phyloP scores from a whole-genome alignment of 352 stramenopile species.

The Globisporangium carolinianum region DNA sequence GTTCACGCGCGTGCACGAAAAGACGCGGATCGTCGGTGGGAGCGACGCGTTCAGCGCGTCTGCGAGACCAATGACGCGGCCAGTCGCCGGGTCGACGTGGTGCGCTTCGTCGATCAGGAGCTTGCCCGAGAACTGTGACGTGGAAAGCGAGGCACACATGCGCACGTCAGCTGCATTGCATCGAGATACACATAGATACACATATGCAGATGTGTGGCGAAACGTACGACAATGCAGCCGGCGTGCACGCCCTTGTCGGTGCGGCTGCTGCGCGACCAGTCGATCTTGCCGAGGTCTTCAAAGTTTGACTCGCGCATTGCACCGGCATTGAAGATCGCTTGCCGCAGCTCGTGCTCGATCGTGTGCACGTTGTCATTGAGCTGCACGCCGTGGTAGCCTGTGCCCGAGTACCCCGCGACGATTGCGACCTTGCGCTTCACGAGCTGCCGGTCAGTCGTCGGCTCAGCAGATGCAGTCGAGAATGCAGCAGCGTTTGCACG shows the following conservation, averaged over 20 bases:
- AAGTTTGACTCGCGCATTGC: slow-evolving; percentile 88
- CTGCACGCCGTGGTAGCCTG: slow-evolving; percentile 71
- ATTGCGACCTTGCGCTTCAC: slow-evolving; percentile 88
- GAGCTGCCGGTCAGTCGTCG: slow-evolving; percentile 19
- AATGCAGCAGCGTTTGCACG: background rate
- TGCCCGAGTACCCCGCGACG: slow-evolving; percentile 79
- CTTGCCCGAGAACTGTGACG: slow-evolving; percentile 76
- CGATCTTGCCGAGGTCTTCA: slow-evolving; percentile 82
- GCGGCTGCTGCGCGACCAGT: slow-evolving; percentile 84
- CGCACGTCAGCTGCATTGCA: background rate
- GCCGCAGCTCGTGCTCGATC: slow-evolving; percentile 79
- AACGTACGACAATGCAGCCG: slow-evolving; percentile 80
- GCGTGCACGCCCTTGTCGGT: slow-evolving; percentile 92
- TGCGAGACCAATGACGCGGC: slow-evolving; percentile 47
- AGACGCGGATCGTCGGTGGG: slow-evolving; percentile 77
- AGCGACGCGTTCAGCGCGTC: slow-evolving; percentile 75
- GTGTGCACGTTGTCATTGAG: slow-evolving; percentile 75
- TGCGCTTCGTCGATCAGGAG: slow-evolving; percentile 77
- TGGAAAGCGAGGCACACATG: background rate
- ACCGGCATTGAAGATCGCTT: slow-evolving; percentile 69
- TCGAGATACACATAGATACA: background rate
- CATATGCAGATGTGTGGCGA: background rate
- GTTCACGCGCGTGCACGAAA: slow-evolving; percentile 83
- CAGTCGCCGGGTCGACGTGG: slow-evolving; percentile 43
- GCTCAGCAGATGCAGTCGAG: background rate